Conservation (phyloP, 805 yeast genomes). For the Candida xyloterini region DNA sequence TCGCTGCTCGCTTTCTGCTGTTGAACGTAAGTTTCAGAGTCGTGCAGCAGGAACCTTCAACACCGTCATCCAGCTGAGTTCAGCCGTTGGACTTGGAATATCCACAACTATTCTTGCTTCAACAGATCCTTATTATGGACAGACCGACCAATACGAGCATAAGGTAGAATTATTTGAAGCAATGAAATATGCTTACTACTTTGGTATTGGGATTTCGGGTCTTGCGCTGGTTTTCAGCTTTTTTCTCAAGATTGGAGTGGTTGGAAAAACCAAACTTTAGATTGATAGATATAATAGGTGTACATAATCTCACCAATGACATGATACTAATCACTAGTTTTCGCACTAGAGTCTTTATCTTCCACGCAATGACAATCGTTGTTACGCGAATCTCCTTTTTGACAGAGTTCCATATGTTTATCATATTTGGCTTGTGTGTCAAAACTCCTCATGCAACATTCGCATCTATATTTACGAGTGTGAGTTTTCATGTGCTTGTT, state of each 20-base stretch:
- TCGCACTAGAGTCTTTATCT: conserved; percentile 1
- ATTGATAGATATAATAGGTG: neutral
- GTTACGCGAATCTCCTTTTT: conserved; percentile 4
- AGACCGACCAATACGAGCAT: conserved; percentile 23
- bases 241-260: conserved; percentile 37
- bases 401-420: conserved; percentile 36
- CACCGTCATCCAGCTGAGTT: conserved; percentile 40
- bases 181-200: conserved; percentile 37
- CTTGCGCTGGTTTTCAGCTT: conserved; percentile 30
- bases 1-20: conserved; percentile 41
- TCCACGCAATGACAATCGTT: conserved; percentile 6
- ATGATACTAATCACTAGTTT: neutral
- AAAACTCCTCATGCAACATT: conserved; percentile 50
- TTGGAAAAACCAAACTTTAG: conserved; percentile 24
- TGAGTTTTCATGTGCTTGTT: conserved; percentile 87
- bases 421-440: conserved; percentile 40
- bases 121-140: conserved; percentile 32
- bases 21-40: conserved; percentile 38
- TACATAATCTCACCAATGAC: neutral
- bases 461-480: conserved; percentile 49
- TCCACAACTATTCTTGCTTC: conserved; percentile 39
- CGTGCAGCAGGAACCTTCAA: conserved; percentile 49
- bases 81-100: conserved; percentile 42
- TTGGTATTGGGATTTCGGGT: conserved; percentile 37
- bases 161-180: conserved; percentile 29